phyloP scores from a whole-genome alignment of 1,284 basidiomycete species.

The Apiotrichum porosum region DNA sequence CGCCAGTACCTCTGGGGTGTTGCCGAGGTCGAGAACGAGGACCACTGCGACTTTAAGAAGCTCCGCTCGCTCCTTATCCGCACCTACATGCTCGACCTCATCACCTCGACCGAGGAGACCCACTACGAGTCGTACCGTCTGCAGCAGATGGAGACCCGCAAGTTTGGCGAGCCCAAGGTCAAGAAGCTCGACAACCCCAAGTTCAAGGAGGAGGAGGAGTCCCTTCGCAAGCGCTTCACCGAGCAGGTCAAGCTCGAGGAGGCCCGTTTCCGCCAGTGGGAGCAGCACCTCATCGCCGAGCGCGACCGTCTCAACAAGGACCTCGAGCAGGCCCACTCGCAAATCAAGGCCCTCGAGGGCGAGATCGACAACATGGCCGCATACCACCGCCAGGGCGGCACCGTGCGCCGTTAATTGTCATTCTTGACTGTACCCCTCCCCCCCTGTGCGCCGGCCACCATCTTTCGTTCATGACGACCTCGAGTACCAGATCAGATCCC shows the following conservation, averaged over 20 bases:
- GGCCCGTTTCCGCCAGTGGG: slow-evolving; percentile 96
- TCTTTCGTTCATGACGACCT: not conserved
- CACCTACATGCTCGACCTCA: slow-evolving; percentile 97
- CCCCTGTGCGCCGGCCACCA: not conserved
- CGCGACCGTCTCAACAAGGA: slow-evolving; percentile 97
- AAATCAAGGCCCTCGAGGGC: slow-evolving; percentile 82
- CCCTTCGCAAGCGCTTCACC: slow-evolving; percentile 92
- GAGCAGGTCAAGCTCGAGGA: slow-evolving; percentile 99
- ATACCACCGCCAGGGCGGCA: slow-evolving; percentile 58
- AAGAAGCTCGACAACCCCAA: slow-evolving; percentile 99
- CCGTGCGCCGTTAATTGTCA: slow-evolving; percentile 33
- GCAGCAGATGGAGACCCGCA: slow-evolving; percentile 99
- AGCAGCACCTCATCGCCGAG: slow-evolving; percentile 96
- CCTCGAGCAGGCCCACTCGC: slow-evolving; percentile 76
- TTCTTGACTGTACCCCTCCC: not conserved
- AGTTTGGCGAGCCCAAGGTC: slow-evolving; percentile 97
- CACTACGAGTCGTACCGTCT: slow-evolving; percentile 99
- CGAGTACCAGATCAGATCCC: too few relatives aligned
- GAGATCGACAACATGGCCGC: slow-evolving; percentile 84
- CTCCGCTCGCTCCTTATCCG: slow-evolving; percentile 92
- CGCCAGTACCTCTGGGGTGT: slow-evolving; percentile 99
- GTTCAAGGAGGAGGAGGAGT: slow-evolving; percentile 99
- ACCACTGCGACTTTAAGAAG: slow-evolving; percentile 96
- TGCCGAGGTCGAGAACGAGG: slow-evolving; percentile 67
- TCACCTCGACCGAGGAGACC: slow-evolving; percentile 88